Evolutionary conservation across 306 rosid genomes (phyloP), one percentile per base, ranked within the genome.

Genomic region (Prunus armeniaca): DNA sequence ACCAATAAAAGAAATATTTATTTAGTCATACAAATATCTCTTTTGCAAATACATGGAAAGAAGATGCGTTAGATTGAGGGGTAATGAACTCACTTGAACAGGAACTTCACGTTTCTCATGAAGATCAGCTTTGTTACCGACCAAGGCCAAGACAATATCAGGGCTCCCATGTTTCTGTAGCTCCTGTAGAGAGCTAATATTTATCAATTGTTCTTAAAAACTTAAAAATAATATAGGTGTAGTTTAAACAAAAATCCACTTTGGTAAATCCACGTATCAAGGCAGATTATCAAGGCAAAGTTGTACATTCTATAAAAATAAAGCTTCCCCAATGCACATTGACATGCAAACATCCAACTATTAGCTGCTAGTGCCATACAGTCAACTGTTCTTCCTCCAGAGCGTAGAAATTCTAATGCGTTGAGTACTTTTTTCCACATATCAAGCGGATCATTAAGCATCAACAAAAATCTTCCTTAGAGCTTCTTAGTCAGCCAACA

Each of bases 121-220:
- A 81, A 92, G 97, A 84, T 94, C 97, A 9, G 98, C 98, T 90
- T 94, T 94, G 78, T 92, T 92, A 66, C 98, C 97, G 0, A 94
- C 98, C 84, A 94, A 84, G 74, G 96, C 98, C 95, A 94, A 84
- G 70, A 94, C 91, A 75, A 94, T 90, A 77, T 94, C 96, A 67
- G 97, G 96, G 84, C 86, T 90, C 77, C 98, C 98, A 84, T 92
- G 97, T 81, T 94, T 94, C 83, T 94, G 98, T 54, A 92, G 86
- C 90, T 94, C 98, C 97, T 90, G 87, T 22, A 72, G 70, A 66
- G 71, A 56, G 43, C 80, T 27, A 60, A 32, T 24, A 49, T 73
- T 64, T 68, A 76, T 84, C 65, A 83, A 79, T 67, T 72, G 25
- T 76, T 32, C 30, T 63, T 73, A 50, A 43, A 62, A 32, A 15